Conservation (phyloP, 345 rosid species). For the Eucalyptus albens region DNA sequence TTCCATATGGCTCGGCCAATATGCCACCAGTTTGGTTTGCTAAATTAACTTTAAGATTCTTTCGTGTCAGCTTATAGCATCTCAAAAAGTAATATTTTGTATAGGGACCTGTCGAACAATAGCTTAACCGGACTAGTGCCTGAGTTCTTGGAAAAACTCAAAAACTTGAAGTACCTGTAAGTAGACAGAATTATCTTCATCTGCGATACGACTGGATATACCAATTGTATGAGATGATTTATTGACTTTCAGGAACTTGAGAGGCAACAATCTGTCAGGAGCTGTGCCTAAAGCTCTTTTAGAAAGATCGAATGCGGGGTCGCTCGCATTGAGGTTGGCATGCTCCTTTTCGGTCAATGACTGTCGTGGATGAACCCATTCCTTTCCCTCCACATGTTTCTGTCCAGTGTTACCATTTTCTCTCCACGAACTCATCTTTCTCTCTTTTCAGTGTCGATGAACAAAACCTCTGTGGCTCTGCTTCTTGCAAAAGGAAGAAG, state of each 20-base stretch:
- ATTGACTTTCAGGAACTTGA: conserved; percentile 16
- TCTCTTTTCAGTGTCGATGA: conserved; percentile 21
- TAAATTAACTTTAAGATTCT: too few species aligned
- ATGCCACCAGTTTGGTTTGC: too few species aligned
- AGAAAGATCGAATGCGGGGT: conserved; percentile 15
- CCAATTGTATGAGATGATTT: background rate
- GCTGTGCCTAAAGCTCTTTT: conserved; percentile 24
- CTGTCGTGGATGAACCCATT: background rate
- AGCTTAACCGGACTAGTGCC: too few species aligned
- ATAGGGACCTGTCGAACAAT: too few species aligned
- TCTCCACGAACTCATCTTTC: background rate
- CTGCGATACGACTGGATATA: background rate
- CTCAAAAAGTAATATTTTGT: too few species aligned
- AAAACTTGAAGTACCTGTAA: too few species aligned
- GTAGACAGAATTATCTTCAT: background rate
- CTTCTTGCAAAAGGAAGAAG: background rate
- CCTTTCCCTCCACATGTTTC: background rate
- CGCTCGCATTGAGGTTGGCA: conserved; percentile 24
- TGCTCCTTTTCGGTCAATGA: background rate
- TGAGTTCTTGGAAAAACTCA: too few species aligned
- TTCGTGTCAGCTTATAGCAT: too few species aligned
- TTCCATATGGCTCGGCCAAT: too few species aligned
- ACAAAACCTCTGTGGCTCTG: conserved; percentile 1
- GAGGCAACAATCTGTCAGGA: conserved; percentile 39
- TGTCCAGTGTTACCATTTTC: background rate